Conservation (phyloP, 2,329 filamentous ascomycete genomes). For the Dryadomyces quercus-mongolicae region DNA sequence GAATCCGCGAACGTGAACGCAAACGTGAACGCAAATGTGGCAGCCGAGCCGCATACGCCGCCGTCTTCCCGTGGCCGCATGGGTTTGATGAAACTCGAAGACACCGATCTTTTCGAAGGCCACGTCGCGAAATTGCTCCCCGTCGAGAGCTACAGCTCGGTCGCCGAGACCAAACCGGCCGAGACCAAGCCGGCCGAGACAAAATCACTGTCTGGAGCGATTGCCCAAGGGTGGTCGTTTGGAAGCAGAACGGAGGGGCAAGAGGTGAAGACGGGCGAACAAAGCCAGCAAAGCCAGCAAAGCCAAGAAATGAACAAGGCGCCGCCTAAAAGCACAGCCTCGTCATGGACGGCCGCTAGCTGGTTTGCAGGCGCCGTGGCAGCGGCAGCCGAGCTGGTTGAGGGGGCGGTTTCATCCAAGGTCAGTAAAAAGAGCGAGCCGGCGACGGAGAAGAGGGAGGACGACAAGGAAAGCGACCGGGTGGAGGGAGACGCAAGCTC, state of each 20-base stretch:
- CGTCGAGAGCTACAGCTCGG: constrained; percentile 12
- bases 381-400: neutral
- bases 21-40: neutral
- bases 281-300: constrained; percentile 1
- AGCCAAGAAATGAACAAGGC: neutral
- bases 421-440: neutral
- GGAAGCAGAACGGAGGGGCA: neutral
- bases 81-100: constrained; percentile 16
- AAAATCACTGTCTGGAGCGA: neutral
- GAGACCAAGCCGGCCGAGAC: neutral
- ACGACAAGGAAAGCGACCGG: neutral
- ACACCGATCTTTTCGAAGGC: constrained; percentile 17
- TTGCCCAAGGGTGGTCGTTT: neutral
- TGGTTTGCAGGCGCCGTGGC: no score
- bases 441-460: neutral
- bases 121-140: constrained; percentile 21
- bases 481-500: constrained; percentile 6
- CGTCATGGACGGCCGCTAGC: neutral
- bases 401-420: neutral
- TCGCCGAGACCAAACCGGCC: constrained; percentile 7
- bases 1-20: neutral
- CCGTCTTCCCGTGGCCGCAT: constrained; percentile 10
- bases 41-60: neutral
- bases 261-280: neutral
- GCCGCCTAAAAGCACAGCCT: no score